These are phyloP conservation scores for Ulvella scutata DNA, from an alignment of 139 green algal species.

Conservation along the genomic window DNA sequence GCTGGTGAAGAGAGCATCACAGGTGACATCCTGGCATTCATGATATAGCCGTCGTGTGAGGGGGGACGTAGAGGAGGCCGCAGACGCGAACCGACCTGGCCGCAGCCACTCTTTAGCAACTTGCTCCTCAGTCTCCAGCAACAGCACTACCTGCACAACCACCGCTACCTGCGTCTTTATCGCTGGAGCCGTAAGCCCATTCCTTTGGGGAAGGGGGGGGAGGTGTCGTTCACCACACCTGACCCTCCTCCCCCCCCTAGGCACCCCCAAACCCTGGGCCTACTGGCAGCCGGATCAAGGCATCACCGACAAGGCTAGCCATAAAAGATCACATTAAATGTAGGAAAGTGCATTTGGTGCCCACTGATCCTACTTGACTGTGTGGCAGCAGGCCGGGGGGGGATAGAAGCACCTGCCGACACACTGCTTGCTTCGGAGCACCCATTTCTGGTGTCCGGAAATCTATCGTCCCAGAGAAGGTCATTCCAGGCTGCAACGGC, in stretches of 20 bases:
- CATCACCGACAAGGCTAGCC: too few relatives aligned
- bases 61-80: background rate
- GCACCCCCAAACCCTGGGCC: too few relatives aligned
- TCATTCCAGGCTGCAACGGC: background rate
- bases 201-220: too few relatives aligned
- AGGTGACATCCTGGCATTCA: background rate
- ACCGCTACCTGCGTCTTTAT: background rate
- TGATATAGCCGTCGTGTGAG: background rate
- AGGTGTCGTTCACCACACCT: too few relatives aligned
- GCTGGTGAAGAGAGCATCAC: background rate
- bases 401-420: background rate
- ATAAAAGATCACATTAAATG: too few relatives aligned
- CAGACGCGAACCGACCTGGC: too few relatives aligned
- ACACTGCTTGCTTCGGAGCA: background rate
- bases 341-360: too few relatives aligned
- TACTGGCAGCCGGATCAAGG: too few relatives aligned
- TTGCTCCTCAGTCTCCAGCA: background rate
- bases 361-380: too few relatives aligned
- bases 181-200: too few relatives aligned
- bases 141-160: background rate
- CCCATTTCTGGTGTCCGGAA: background rate
- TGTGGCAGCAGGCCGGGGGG: too few relatives aligned
- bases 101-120: constrained; percentile 1
- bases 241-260: too few relatives aligned
- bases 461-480: background rate